Conservation (phyloP, 2,329 filamentous ascomycete genomes). For the Aspergillus neoniger region DNA sequence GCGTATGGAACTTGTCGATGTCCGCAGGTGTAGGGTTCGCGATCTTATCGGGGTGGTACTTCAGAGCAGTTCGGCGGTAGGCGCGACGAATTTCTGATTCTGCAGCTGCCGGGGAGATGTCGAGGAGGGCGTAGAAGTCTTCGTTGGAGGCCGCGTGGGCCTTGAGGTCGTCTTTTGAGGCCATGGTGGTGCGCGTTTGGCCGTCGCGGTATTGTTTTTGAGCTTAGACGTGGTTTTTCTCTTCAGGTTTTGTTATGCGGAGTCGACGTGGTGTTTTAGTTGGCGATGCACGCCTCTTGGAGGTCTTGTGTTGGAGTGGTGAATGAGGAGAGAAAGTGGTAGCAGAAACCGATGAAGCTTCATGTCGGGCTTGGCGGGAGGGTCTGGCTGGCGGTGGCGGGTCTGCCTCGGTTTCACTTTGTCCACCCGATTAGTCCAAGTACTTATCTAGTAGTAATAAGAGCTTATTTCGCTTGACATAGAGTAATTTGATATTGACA, state of each 20-base stretch:
- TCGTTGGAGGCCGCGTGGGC: constrained; percentile 62
- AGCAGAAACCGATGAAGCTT: background rate
- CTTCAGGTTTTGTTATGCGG: background rate
- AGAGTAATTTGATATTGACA: too few species aligned
- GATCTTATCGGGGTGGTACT: constrained; percentile 92
- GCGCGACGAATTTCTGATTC: constrained; percentile 78
- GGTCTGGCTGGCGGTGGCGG: constrained; percentile 12
- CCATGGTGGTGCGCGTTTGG: constrained; percentile 26
- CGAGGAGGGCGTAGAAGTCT: constrained; percentile 78
- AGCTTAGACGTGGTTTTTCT: too few species aligned
- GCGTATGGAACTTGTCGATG: constrained; percentile 77
- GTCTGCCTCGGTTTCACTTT: background rate
- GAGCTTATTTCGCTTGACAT: too few species aligned
- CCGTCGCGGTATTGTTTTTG: background rate
- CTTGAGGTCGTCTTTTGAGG: constrained; percentile 48
- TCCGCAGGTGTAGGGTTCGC: constrained; percentile 66
- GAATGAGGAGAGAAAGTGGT: background rate
- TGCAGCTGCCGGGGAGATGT: constrained; percentile 63
- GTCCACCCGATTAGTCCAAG: background rate
- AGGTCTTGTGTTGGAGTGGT: background rate
- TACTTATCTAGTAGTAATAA: too few species aligned
- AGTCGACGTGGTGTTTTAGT: background rate
- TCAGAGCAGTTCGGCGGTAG: constrained; percentile 82
- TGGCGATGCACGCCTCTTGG: background rate
- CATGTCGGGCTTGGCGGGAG: background rate